Conservation (phyloP, 225 moss, liverwort and hornwort genomes). For the Physcomitrium patens region DNA sequence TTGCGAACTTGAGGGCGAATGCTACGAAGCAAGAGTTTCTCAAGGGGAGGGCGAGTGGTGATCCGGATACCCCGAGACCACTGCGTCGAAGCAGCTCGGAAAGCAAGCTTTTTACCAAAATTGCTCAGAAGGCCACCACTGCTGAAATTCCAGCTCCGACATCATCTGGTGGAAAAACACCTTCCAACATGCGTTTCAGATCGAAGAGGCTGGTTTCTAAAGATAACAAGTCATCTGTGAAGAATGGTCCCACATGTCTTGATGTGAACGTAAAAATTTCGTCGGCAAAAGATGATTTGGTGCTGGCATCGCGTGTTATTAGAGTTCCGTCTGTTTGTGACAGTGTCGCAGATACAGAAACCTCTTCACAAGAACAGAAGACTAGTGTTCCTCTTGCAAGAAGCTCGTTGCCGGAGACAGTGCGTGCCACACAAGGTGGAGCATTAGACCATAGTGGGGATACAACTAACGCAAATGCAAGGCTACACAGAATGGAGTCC, state of each 20-base stretch:
- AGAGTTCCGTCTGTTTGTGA: slow-evolving; percentile 1
- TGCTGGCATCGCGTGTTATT: slow-evolving; percentile 24
- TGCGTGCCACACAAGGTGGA: slow-evolving; percentile 45
- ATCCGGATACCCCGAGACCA: slow-evolving; percentile 54
- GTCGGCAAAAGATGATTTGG: slow-evolving; percentile 28
- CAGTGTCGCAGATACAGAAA: background rate
- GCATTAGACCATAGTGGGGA: slow-evolving; percentile 58
- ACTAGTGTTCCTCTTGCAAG: slow-evolving; percentile 24
- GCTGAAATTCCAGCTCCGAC: slow-evolving; percentile 24
- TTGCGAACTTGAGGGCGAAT: slow-evolving; percentile 42
- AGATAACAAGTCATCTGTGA: slow-evolving; percentile 43
- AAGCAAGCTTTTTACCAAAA: slow-evolving; percentile 51
- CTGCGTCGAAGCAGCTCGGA: slow-evolving; percentile 58
- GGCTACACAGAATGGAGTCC: slow-evolving; percentile 25
- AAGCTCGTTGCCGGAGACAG: slow-evolving; percentile 25
- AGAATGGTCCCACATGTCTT: slow-evolving; percentile 33
- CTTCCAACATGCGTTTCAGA: slow-evolving; percentile 34
- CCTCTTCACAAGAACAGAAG: slow-evolving; percentile 24
- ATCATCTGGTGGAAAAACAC: slow-evolving; percentile 19
- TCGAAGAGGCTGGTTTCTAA: slow-evolving; percentile 36
- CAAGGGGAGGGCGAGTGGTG: slow-evolving; percentile 64
- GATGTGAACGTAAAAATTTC: slow-evolving; percentile 24
- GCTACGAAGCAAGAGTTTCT: slow-evolving; percentile 65
- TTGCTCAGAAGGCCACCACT: slow-evolving; percentile 41
- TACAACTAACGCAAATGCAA: slow-evolving; percentile 17